Base-by-base conservation (phyloP, 371 early-diverging fungal genomes). In the Circinella umbellata region DNA sequence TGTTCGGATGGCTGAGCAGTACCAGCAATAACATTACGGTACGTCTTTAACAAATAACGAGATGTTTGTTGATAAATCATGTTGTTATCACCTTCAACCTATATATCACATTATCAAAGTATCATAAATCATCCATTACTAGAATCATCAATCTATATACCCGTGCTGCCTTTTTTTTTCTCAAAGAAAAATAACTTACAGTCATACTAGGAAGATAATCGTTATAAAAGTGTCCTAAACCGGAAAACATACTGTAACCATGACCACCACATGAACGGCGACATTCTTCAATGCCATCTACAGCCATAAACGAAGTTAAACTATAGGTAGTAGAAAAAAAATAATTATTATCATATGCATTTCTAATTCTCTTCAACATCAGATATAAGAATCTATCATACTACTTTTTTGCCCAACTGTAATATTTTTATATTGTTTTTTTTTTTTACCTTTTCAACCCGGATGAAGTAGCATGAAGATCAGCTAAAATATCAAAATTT, bases 391-490 rank as follows among this genome's bases (percentile, higher is more conserved):
- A 27, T 27, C 27, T 27, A 27, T 42, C 3, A 42, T 42, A 6
- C 42, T 42, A 11, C 1, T 42, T 42, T 42, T 42, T 42, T 42
- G 9, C 42, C 42, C 11, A 27, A 27, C 3, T 42, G 42, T 42
- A 27, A 27, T 27, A 27, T 42, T 42, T 42, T 11, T 42, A 6
- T 11, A 6, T 42, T 11, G 9, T 42, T 42, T 42, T 42, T 13
- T 53, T 53, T 6, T 13, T 53, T 57, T 57, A 57, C 57, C 57
- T 86, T 84, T 96, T 96, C 65, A 96, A 86, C 11, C 93, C 94
- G 1, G 94, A 92, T 0, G 91, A 90, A 63, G 90, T 89, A 47
- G 93, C 95, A 75, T 96, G 96, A 2, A 95, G 87, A 75, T 94
- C 95, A 69, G 92, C 91, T 57, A 95, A 79, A 55, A 85, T 64